phyloP scores from a whole-genome alignment of 208 protist genomes.

The Crithidia brevicula region DNA sequence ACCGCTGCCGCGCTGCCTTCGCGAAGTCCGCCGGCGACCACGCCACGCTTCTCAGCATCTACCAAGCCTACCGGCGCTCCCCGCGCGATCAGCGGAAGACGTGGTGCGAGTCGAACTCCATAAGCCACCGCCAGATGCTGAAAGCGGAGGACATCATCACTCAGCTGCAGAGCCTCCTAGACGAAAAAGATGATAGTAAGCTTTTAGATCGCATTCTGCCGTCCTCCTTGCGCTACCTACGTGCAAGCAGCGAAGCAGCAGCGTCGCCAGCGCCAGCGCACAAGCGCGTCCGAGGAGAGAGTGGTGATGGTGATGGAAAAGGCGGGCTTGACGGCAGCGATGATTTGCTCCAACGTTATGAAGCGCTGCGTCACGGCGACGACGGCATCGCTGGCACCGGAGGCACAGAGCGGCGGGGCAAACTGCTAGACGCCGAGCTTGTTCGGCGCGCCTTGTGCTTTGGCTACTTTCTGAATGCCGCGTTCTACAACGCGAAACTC shows the following conservation, averaged over 20 bases:
- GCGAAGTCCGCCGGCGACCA: slow-evolving; percentile 87
- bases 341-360: slow-evolving; percentile 38
- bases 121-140: slow-evolving; percentile 85
- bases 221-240: slow-evolving; percentile 24
- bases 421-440: slow-evolving; percentile 71
- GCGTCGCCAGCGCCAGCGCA: slow-evolving; percentile 6
- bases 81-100: slow-evolving; percentile 64
- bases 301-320: neutral
- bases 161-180: slow-evolving; percentile 73
- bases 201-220: slow-evolving; percentile 54
- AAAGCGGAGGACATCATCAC: slow-evolving; percentile 87
- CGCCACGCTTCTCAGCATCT: slow-evolving; percentile 84
- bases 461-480: slow-evolving; percentile 88
- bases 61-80: slow-evolving; percentile 71
- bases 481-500: slow-evolving; percentile 89
- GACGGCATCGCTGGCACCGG: neutral
- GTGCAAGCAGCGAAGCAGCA: neutral
- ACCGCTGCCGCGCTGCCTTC: slow-evolving; percentile 74
- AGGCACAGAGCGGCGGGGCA: slow-evolving; percentile 1
- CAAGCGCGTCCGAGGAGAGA: slow-evolving; percentile 9
- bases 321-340: slow-evolving; percentile 13
- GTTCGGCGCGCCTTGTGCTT: slow-evolving; percentile 85
- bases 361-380: slow-evolving; percentile 25
- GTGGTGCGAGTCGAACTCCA: slow-evolving; percentile 85
- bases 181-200: slow-evolving; percentile 56